Evolutionary conservation across 106 monocot species (phyloP), one percentile per base, ranked within the genome.

Genomic region (Acanthochlamys bracteata): DNA sequence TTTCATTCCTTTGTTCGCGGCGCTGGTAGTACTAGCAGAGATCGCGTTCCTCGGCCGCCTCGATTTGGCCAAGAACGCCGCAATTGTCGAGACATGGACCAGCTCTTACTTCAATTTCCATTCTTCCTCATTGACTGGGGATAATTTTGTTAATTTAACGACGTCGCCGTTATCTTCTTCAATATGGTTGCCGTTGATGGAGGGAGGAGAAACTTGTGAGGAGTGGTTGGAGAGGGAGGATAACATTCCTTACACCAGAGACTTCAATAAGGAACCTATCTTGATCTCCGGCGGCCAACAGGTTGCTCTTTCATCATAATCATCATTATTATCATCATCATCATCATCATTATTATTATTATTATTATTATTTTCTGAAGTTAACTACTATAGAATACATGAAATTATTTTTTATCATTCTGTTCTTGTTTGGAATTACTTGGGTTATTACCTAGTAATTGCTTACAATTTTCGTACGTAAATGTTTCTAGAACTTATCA

Each of bases 171-270:
- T 73, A 12, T 54, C 53, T 19, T 54, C 53, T 10, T 54, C 53
- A n/a, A 7, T 54, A 7, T 4, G 4, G 7, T 10, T 6, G 19
- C 6, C 7, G 19, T 25, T 15, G 19, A 65, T n/a, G 10, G 43
- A 55, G 8, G 65, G 60, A 26, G 39, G 53, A 10, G 41, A 65
- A 8, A 39, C 51, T 13, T 93, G 88, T 57, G 67, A 71, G 69
- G 66, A 85, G 27, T 85, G 83, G 85, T 53, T 98, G 67, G 91
- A 91, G 83, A 80, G 41, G 63, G 80, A 76, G 72, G 96, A 98
- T 54, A 53, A 57, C 3, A 78, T 92, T 4, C n/a, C 63, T 0
- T 81, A 98, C 71, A 40, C 73, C 10, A 69, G 96, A 55, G 83
- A 98, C 73, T 98, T 98, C 70, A 19, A 46, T 2, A 81, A 73